Conservation (phyloP, 2,329 filamentous ascomycete species). For the Claviceps capensis region DNA sequence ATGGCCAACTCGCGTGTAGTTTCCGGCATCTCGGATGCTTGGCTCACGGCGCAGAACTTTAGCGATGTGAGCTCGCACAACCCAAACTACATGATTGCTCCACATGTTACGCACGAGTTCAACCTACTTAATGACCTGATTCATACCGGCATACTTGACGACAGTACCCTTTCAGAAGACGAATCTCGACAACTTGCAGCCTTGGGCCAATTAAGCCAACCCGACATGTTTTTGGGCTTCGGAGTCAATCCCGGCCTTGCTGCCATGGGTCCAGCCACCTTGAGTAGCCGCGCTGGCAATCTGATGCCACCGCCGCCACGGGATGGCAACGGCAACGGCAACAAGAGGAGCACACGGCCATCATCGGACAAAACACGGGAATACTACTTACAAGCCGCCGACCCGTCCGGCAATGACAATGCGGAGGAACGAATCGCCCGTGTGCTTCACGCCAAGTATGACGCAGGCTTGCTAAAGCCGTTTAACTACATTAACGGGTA, state of each 20-base stretch:
- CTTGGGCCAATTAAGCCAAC: slow-evolving; percentile 27
- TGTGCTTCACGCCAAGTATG: slow-evolving; percentile 87
- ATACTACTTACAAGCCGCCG: slow-evolving; percentile 94
- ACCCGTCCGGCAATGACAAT: slow-evolving; percentile 72
- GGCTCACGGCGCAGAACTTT: slow-evolving; percentile 67
- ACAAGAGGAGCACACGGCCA: slow-evolving; percentile 47
- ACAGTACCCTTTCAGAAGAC: slow-evolving; percentile 56
- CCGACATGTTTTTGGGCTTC: slow-evolving; percentile 36
- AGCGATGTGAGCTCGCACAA: slow-evolving; percentile 93
- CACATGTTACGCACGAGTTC: slow-evolving; percentile 92
- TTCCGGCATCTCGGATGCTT: slow-evolving; percentile 68
- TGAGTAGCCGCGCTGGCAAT: slow-evolving; percentile 13
- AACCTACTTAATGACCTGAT: slow-evolving; percentile 95
- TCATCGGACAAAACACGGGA: slow-evolving; percentile 71
- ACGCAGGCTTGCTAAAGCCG: slow-evolving; percentile 83
- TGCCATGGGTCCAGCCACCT: slow-evolving; percentile 11
- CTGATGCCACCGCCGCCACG: slow-evolving; percentile 36
- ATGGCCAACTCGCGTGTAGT: slow-evolving; percentile 32
- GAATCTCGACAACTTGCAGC: slow-evolving; percentile 38
- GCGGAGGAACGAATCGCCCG: slow-evolving; percentile 94
- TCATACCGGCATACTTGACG: slow-evolving; percentile 80
- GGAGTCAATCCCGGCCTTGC: slow-evolving; percentile 25
- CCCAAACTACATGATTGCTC: slow-evolving; percentile 83
- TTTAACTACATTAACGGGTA: slow-evolving; percentile 99
- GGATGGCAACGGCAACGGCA: slow-evolving; percentile 37